Evolutionary conservation across 768 basidiomycete genomes (phyloP).

Genomic region (Macrolepiota albuminosa): DNA sequence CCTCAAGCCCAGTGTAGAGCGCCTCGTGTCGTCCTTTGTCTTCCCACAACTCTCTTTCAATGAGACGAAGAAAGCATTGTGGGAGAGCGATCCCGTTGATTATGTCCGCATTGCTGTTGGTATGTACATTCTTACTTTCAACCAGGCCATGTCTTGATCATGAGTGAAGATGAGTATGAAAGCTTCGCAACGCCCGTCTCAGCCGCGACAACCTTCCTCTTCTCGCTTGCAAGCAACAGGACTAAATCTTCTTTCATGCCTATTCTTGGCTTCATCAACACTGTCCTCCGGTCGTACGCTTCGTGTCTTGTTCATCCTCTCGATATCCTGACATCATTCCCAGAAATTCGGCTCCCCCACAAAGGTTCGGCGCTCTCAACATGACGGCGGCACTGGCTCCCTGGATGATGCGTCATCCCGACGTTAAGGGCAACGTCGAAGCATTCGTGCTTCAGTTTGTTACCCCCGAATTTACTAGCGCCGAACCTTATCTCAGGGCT

Average conservation of each 20-base stretch:
- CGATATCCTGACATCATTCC: not conserved
- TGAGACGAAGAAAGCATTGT: conserved; percentile 57
- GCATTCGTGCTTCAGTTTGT: conserved; percentile 72
- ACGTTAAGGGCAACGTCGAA: conserved; percentile 74
- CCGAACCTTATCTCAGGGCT: conserved; percentile 71
- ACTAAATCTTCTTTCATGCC: conserved; percentile 81
- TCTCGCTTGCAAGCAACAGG: conserved; percentile 72
- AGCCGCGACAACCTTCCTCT: conserved; percentile 76
- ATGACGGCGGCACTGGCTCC: conserved; percentile 74
- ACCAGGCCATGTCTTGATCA: not conserved
- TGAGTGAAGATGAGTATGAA: conserved; percentile 69
- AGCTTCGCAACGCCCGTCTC: conserved; percentile 72
- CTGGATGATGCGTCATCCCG: conserved; percentile 81
- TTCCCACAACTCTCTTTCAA: conserved; percentile 88
- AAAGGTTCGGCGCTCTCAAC: conserved; percentile 82
- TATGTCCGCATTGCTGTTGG: conserved; percentile 75
- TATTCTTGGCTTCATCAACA: conserved; percentile 74
- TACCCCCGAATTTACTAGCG: conserved; percentile 61
- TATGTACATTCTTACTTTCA: conserved; percentile 22
- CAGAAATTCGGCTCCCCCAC: conserved; percentile 45
- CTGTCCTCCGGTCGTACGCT: conserved; percentile 61
- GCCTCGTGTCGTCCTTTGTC: conserved; percentile 72
- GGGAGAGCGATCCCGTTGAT: conserved; percentile 81
- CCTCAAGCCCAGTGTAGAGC: conserved; percentile 81
- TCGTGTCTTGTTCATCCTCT: not conserved